These are phyloP conservation scores for Talinum fruticosum DNA, from an alignment of 148 eudicot species.

Conservation along the genomic window DNA sequence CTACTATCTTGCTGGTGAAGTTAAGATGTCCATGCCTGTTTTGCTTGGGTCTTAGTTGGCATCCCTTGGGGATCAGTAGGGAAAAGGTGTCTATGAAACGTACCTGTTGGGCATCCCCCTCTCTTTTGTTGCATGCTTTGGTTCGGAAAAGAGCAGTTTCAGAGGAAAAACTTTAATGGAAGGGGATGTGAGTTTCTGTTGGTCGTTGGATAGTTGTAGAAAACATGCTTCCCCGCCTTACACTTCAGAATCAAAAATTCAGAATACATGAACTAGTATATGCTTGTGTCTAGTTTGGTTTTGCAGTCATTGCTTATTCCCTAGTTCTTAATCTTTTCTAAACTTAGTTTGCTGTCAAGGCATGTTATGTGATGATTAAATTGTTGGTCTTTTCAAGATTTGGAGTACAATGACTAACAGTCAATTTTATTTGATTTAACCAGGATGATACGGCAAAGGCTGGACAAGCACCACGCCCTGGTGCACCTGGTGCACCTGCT, in stretches of 20 bases:
- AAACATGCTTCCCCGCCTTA: too few species aligned
- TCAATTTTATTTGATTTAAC: background rate
- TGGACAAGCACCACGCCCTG: slow-evolving; percentile 10
- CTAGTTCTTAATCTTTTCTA: background rate
- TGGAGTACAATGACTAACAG: background rate
- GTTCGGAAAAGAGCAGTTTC: too few species aligned
- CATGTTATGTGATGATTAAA: background rate
- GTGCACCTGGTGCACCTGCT: slow-evolving; percentile 18
- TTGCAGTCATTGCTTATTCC: too few species aligned
- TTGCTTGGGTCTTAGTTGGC: background rate
- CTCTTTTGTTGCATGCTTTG: too few species aligned
- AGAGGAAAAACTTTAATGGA: background rate
- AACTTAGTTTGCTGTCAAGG: too few species aligned
- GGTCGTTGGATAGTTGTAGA: too few species aligned
- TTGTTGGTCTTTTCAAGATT: background rate
- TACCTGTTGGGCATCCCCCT: background rate
- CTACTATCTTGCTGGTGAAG: background rate
- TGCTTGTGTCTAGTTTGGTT: too few species aligned
- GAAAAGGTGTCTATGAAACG: background rate
- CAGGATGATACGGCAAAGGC: slow-evolving; percentile 18
- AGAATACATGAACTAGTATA: too few species aligned
- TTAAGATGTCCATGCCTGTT: background rate
- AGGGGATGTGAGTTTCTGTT: background rate
- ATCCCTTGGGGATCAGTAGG: background rate
- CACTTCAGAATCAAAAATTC: too few species aligned